Conservation (phyloP, 768 basidiomycete species). For the Suillus clintonianus region DNA sequence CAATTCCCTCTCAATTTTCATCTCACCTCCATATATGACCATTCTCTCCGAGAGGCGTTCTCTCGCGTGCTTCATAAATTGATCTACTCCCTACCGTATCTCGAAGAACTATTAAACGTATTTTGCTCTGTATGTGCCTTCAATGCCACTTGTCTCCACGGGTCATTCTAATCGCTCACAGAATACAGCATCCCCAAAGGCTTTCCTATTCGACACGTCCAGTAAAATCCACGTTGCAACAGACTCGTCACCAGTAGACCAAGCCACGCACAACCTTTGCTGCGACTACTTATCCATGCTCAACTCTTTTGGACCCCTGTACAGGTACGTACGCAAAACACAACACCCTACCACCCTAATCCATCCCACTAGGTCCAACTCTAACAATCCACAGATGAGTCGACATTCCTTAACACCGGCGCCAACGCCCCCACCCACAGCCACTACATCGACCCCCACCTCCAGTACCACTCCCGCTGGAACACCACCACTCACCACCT, state of each 20-base stretch:
- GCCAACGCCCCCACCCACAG: not conserved
- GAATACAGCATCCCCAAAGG: constrained; percentile 93
- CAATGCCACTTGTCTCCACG: not conserved
- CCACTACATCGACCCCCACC: not conserved
- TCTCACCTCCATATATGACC: constrained; percentile 92
- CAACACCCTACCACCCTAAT: not conserved
- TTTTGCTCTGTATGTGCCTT: constrained; percentile 66
- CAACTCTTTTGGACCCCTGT: constrained; percentile 82
- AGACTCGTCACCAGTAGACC: constrained; percentile 89
- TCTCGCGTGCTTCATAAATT: constrained; percentile 87
- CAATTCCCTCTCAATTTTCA: constrained; percentile 83
- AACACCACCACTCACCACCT: not conserved
- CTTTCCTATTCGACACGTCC: constrained; percentile 86
- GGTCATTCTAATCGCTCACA: constrained; percentile 29
- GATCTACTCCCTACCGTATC: constrained; percentile 78
- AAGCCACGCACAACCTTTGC: constrained; percentile 84
- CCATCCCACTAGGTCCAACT: not conserved
- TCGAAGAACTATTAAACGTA: constrained; percentile 86
- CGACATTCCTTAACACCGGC: constrained; percentile 8
- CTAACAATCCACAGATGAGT: not conserved
- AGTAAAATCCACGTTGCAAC: constrained; percentile 92
- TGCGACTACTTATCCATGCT: constrained; percentile 90
- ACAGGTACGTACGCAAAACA: constrained; percentile 29
- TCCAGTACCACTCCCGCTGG: not conserved
- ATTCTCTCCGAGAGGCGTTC: constrained; percentile 89